A percentile compares a stretch with the other conserved stretches of the same genome.
These are phyloP conservation scores for Venturia pyrina DNA, from an alignment of 2,329 filamentous ascomycete species.

Conservation along the genomic window DNA sequence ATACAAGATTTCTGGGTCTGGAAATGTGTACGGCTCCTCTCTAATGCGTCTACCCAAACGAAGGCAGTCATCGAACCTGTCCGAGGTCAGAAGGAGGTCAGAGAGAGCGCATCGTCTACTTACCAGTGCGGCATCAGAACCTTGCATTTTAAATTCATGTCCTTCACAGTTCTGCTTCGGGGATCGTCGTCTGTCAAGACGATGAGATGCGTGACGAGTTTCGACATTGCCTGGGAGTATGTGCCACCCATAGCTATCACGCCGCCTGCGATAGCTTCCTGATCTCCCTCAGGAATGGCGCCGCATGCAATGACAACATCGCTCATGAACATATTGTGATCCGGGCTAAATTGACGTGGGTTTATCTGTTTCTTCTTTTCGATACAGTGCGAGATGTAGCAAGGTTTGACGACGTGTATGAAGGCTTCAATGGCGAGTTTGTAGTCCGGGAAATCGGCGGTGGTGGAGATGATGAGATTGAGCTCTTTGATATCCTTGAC, in stretches of 20 bases:
- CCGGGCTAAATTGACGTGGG: conserved; percentile 77
- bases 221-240: conserved; percentile 61
- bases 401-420: conserved; percentile 72
- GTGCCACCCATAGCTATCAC: conserved; percentile 82
- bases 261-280: conserved; percentile 84
- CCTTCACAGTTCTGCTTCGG: conserved; percentile 53
- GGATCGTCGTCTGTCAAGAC: conserved; percentile 66
- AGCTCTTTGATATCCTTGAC: conserved; percentile 26
- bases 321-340: conserved; percentile 82
- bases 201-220: conserved; percentile 78
- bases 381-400: conserved; percentile 69
- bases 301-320: conserved; percentile 74
- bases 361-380: conserved; percentile 60
- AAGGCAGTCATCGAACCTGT: conserved; percentile 91
- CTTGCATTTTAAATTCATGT: conserved; percentile 61
- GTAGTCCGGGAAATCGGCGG: conserved; percentile 88
- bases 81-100: conserved; percentile 11
- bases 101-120: conserved; percentile 17
- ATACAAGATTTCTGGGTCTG: conserved; percentile 22
- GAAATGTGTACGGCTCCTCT: conserved; percentile 76
- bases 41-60: conserved; percentile 86
- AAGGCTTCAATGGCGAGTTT: conserved; percentile 61
- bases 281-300: conserved; percentile 75
- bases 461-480: conserved; percentile 62
- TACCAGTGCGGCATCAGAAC: conserved; percentile 91